Conservation (phyloP, 805 yeast genomes). For the Wickerhamiella azymoides region DNA sequence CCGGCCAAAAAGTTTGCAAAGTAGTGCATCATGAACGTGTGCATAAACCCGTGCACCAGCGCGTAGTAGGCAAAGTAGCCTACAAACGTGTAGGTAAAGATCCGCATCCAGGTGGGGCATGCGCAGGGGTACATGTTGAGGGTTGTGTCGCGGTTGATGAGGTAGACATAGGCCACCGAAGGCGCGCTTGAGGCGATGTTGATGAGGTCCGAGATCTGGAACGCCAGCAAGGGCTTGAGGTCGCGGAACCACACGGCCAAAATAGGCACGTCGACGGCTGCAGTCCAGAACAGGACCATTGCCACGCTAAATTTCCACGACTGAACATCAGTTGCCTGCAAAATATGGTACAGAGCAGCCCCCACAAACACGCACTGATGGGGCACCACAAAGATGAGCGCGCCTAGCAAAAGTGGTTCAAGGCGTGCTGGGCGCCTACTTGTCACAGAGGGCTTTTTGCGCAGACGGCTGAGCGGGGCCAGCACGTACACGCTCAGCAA, state of each 20-base stretch:
- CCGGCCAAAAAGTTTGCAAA: conserved; percentile 34
- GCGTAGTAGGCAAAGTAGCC: conserved; percentile 45
- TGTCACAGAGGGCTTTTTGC: too few relatives aligned
- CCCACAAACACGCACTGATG: conserved; percentile 40
- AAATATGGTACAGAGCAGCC: conserved; percentile 10
- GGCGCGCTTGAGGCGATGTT: conserved; percentile 64
- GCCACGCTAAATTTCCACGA: conserved; percentile 29
- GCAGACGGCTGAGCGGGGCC: background rate
- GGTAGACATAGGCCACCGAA: conserved; percentile 39
- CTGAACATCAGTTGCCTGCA: conserved; percentile 1
- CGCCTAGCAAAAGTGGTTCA: background rate
- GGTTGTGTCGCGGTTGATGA: conserved; percentile 30
- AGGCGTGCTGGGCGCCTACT: background rate
- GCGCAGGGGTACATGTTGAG: background rate
- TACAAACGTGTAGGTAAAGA: conserved; percentile 27
- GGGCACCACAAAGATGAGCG: conserved; percentile 14
- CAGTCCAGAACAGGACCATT: conserved; percentile 54
- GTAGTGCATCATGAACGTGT: conserved; percentile 69
- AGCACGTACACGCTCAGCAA: conserved; percentile 14
- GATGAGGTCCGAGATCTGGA: conserved; percentile 25
- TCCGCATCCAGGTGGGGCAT: conserved; percentile 18
- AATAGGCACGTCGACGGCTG: conserved; percentile 68
- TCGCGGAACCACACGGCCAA: conserved; percentile 66
- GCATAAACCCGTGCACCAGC: conserved; percentile 61
- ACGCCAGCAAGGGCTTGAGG: conserved; percentile 34